Base-by-base conservation (phyloP, 768 basidiomycete species). In the Lactifluus echinatus region DNA sequence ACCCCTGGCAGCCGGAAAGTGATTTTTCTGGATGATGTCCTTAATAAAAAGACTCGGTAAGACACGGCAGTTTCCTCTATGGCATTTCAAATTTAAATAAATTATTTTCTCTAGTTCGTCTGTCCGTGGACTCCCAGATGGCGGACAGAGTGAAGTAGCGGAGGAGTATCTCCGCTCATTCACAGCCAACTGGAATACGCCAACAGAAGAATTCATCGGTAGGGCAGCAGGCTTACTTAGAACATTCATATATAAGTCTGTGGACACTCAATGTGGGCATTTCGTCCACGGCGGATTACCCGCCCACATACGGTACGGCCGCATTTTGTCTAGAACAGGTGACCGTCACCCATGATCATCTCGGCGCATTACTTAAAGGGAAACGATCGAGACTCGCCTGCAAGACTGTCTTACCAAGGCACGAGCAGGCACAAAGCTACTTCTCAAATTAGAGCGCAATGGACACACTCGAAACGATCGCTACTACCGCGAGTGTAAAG, bases 1-100 rank as follows among this genome's bases (percentile, higher is more conserved):
- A 12, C 24, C 0, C 12, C 26, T 4, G 37, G 11, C 6, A 31
- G 11, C 1, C 48, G 49, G 8, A 2, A 36, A 21, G 37, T 55
- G 15, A 51, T 60, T n/a, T 62, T 47, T 29, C 19, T 62, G 37
- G 58, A 60, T 10, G 52, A 62, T 1, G 49, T 62, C 28, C 11
- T 53, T 26, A 21, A 39, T 0, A 54, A 50, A 28, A 53, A 42
- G 36, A 33, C 44, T 39, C 47, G 44, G 57, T 58, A 49, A 43
- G 60, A 26, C 4, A 15, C 45, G 6, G 5, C 33, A 34, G 40
- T 2, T 28, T 21, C 15, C 40, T 45, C 31, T 53, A 23, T n/a
- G n/a, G 31, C 10, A 31, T 2, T 21, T 24, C 29, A 10, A 2
- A 14, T 17, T 2, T 52, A 15, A n/a, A 40, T 34, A 33, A 33